Percentiles rank a stretch among this genome's conserved stretches.
Evolutionary conservation across 768 basidiomycete genomes (phyloP).

Genomic region (Gyrodon lividus): DNA sequence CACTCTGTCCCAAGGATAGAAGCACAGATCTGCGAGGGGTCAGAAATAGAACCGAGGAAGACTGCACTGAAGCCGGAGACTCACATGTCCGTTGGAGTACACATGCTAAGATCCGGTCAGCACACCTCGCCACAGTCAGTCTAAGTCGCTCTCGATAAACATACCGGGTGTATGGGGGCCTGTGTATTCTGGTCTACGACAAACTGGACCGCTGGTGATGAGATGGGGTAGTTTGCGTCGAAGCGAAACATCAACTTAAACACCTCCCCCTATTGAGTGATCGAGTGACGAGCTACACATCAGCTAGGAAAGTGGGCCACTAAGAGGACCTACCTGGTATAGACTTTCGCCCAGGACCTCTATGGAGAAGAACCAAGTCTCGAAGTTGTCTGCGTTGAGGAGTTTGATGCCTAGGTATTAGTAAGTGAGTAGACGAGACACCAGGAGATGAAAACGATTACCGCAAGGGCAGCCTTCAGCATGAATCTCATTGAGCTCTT

Average conservation of each 20-base stretch:
- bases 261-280: slow-evolving; percentile 56
- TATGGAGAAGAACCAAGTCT: slow-evolving; percentile 75
- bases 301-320: neutral
- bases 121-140: slow-evolving; percentile 2
- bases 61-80: slow-evolving; percentile 15
- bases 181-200: slow-evolving; percentile 61
- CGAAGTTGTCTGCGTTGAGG: slow-evolving; percentile 72
- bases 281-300: neutral
- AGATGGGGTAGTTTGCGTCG: slow-evolving; percentile 80
- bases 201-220: slow-evolving; percentile 85
- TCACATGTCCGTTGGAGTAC: slow-evolving; percentile 84
- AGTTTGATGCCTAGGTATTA: slow-evolving; percentile 62
- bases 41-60: slow-evolving; percentile 16
- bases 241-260: slow-evolving; percentile 83
- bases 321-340: slow-evolving; percentile 53
- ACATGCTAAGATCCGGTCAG: slow-evolving; percentile 56
- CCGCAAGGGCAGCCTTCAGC: slow-evolving; percentile 67
- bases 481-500: slow-evolving; percentile 69
- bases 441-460: slow-evolving; percentile 24
- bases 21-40: slow-evolving; percentile 68
- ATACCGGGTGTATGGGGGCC: slow-evolving; percentile 78
- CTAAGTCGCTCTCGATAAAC: slow-evolving; percentile 26
- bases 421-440: slow-evolving; percentile 1
- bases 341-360: slow-evolving; percentile 82
- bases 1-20: slow-evolving; percentile 88